These are phyloP conservation scores for Yarrowia sp. DNA, from an alignment of 805 yeast species.

Conservation along the genomic window DNA sequence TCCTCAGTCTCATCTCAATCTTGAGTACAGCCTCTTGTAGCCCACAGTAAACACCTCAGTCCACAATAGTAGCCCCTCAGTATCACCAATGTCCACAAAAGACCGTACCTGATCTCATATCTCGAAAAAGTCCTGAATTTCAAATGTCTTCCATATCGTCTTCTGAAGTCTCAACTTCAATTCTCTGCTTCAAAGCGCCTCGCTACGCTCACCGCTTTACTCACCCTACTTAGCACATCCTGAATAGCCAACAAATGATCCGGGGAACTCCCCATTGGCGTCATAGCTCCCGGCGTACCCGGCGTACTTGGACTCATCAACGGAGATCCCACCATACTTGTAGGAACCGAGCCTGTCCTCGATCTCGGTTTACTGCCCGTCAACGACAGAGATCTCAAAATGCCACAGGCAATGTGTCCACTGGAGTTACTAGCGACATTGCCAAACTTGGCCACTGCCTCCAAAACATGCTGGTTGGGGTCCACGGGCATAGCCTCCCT, in stretches of 20 bases:
- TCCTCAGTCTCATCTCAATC: no score
- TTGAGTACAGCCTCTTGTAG: no score
- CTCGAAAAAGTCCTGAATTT: no score
- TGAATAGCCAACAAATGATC: constrained; percentile 22
- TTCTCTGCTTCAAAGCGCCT: no score
- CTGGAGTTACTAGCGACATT: constrained; percentile 31
- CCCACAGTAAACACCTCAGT: no score
- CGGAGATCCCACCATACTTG: constrained; percentile 13
- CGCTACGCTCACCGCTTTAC: background rate
- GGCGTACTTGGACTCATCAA: constrained; percentile 18
- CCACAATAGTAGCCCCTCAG: no score
- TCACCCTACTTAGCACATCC: constrained; percentile 34
- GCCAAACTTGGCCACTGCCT: constrained; percentile 33
- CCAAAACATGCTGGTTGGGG: constrained; percentile 33
- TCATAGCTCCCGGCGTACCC: constrained; percentile 23
- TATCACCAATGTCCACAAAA: no score
- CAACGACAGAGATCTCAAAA: constrained; percentile 15
- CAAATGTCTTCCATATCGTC: no score
- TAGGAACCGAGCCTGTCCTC: constrained; percentile 16
- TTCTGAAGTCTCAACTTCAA: no score
- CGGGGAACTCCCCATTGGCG: constrained; percentile 16
- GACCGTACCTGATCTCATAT: no score
- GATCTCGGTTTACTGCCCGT: constrained; percentile 18
- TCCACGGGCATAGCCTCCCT: constrained; percentile 14
- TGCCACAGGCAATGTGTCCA: constrained; percentile 34